These are phyloP conservation scores for Heterobasidion occidentale DNA, from an alignment of 1,284 basidiomycete genomes.

Conservation along the genomic window DNA sequence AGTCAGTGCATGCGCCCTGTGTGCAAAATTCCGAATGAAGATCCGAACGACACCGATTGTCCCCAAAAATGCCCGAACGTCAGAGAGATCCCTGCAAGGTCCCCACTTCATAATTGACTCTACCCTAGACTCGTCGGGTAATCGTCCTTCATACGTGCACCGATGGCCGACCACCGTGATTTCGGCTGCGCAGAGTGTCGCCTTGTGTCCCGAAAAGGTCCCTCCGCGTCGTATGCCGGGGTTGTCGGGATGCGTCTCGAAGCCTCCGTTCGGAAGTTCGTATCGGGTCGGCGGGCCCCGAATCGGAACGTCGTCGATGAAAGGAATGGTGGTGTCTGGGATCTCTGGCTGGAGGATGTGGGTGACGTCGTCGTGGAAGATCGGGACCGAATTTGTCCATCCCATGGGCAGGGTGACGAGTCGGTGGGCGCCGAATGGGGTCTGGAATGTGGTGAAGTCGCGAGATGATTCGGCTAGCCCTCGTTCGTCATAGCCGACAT, in stretches of 20 bases:
- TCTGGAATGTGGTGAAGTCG: not conserved
- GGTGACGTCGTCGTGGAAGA: slow-evolving; percentile 25
- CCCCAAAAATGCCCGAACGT: slow-evolving; percentile 6
- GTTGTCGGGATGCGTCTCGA: slow-evolving; percentile 21
- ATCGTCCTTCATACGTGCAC: slow-evolving; percentile 16
- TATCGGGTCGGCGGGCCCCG: slow-evolving; percentile 15
- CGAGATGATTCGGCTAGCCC: not conserved
- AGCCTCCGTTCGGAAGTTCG: slow-evolving; percentile 10
- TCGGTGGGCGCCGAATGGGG: slow-evolving; percentile 10
- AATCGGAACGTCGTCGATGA: slow-evolving; percentile 21
- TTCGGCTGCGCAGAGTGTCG: slow-evolving; percentile 8
- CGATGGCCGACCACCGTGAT: slow-evolving; percentile 20
- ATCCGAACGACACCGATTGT: slow-evolving; percentile 11
- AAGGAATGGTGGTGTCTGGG: slow-evolving; percentile 22
- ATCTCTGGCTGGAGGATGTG: slow-evolving; percentile 26
- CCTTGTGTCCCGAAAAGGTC: slow-evolving; percentile 18
- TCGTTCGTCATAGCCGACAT: not conserved
- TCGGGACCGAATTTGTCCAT: slow-evolving; percentile 27
- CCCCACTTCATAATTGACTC: slow-evolving; percentile 16
- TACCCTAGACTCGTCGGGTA: slow-evolving; percentile 8
- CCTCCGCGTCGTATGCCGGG: slow-evolving; percentile 18
- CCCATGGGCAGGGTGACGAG: slow-evolving; percentile 26
- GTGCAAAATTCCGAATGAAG: slow-evolving; percentile 15
- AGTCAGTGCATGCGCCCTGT: slow-evolving; percentile 7
- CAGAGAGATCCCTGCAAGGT: slow-evolving; percentile 3